Conservation (phyloP, 805 yeast species). For the Saccharomycopsis sp. region DNA sequence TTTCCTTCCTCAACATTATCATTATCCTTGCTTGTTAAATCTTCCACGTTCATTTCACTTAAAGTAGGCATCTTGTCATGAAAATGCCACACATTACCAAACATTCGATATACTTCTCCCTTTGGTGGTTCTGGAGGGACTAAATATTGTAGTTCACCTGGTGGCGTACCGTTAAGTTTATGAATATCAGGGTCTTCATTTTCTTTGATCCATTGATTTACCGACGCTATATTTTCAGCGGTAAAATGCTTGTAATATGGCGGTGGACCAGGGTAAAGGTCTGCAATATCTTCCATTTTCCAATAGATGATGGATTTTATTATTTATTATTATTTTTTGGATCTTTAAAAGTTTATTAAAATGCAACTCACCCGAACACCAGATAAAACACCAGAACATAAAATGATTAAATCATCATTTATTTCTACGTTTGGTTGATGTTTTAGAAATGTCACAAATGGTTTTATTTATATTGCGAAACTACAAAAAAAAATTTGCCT, state of each 20-base stretch:
- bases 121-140: conserved; percentile 60
- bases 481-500: no score
- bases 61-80: conserved; percentile 70
- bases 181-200: conserved; percentile 21
- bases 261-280: conserved; percentile 94
- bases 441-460: no score
- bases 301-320: not conserved
- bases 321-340: no score
- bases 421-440: no score
- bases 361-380: no score
- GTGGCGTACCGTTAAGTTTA: conserved; percentile 24
- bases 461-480: no score
- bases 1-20: conserved; percentile 22
- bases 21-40: conserved; percentile 34
- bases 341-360: not conserved
- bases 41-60: conserved; percentile 68
- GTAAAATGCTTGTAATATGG: conserved; percentile 72
- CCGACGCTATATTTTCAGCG: conserved; percentile 48
- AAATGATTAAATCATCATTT: no score
- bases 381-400: no score
- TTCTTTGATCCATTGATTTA: conserved; percentile 27
- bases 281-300: conserved; percentile 34
- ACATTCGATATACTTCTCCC: conserved; percentile 68
- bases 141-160: conserved; percentile 47
- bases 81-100: conserved; percentile 83